Percentiles rank a stretch among this genome's conserved stretches.
These are phyloP conservation scores for Nigrospora sphaerica DNA, from an alignment of 2,329 filamentous ascomycete genomes.

Conservation along the genomic window DNA sequence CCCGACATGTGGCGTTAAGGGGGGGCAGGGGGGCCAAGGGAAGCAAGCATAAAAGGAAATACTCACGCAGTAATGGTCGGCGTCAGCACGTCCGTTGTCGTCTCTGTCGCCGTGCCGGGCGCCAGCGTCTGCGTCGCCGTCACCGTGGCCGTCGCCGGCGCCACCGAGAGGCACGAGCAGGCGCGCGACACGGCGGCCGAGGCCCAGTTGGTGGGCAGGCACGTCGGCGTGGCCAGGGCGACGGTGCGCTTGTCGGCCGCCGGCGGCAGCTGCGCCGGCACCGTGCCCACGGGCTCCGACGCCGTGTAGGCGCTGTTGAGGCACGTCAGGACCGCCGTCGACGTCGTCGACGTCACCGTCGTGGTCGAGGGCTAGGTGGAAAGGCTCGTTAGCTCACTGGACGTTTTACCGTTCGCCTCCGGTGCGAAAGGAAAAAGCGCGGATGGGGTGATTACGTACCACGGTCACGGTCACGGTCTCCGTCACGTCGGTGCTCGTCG, in stretches of 20 bases:
- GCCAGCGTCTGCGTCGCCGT: conserved; percentile 1
- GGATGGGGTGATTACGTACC: background rate
- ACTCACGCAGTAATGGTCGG: background rate
- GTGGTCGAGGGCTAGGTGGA: background rate
- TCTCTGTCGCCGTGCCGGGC: background rate
- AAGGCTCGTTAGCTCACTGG: background rate
- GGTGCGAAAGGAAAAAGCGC: background rate
- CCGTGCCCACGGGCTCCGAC: background rate
- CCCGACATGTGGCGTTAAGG: background rate
- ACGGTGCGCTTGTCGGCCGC: conserved; percentile 1
- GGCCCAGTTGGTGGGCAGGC: conserved; percentile 4
- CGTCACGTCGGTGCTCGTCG: background rate
- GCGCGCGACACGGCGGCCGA: conserved; percentile 1
- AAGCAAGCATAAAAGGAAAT: too few species aligned
- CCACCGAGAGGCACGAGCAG: conserved; percentile 7
- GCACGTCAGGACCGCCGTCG: conserved; percentile 2
- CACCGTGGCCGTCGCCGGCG: conserved; percentile 2
- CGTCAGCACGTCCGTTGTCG: background rate
- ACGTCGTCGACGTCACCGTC: conserved; percentile 3
- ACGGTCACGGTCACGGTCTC: background rate
- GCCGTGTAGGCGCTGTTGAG: conserved; percentile 6
- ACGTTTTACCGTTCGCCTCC: too few species aligned
- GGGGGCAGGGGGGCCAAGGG: too few species aligned
- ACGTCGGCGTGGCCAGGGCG: conserved; percentile 3
- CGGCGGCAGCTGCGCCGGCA: background rate